These are phyloP conservation scores for Russula lepida DNA, from an alignment of 768 basidiomycete genomes.

Conservation along the genomic window DNA sequence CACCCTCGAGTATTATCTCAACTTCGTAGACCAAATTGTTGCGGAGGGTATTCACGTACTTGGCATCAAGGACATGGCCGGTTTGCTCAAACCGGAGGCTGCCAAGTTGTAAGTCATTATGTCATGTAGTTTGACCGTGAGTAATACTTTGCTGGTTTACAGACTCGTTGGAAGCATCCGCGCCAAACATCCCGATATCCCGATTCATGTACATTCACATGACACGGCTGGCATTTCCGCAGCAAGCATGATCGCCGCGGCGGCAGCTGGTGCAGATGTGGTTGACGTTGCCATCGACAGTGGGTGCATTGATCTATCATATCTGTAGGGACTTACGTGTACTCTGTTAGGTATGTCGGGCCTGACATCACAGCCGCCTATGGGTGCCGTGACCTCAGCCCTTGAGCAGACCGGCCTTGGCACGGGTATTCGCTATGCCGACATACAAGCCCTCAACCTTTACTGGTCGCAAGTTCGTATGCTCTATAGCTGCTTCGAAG, in stretches of 20 bases:
- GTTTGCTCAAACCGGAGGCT: constrained; percentile 88
- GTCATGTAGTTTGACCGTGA: constrained; percentile 4
- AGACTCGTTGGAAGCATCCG: constrained; percentile 93
- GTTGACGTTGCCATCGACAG: constrained; percentile 99
- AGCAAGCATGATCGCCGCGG: constrained; percentile 94
- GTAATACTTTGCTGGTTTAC: not conserved
- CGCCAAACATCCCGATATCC: constrained; percentile 92
- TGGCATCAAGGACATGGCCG: constrained; percentile 99
- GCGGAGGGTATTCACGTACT: constrained; percentile 93
- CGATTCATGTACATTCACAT: constrained; percentile 99
- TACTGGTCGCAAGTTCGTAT: constrained; percentile 98
- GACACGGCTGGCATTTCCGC: constrained; percentile 98
- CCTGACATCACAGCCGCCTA: constrained; percentile 95
- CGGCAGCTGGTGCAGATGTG: constrained; percentile 95
- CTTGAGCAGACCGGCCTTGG: constrained; percentile 91
- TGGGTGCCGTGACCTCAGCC: constrained; percentile 95
- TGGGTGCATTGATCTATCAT: constrained; percentile 32
- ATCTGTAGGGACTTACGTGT: constrained; percentile 16
- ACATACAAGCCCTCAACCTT: constrained; percentile 93
- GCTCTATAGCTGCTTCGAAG: constrained; percentile 95
- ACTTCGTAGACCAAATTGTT: constrained; percentile 90
- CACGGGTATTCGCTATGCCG: constrained; percentile 93
- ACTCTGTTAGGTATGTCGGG: constrained; percentile 81
- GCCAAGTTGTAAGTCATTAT: constrained; percentile 66
- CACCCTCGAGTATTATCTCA: constrained; percentile 93